phyloP scores from a whole-genome alignment of 306 rosid genomes.

The Cicer cuneatum region DNA sequence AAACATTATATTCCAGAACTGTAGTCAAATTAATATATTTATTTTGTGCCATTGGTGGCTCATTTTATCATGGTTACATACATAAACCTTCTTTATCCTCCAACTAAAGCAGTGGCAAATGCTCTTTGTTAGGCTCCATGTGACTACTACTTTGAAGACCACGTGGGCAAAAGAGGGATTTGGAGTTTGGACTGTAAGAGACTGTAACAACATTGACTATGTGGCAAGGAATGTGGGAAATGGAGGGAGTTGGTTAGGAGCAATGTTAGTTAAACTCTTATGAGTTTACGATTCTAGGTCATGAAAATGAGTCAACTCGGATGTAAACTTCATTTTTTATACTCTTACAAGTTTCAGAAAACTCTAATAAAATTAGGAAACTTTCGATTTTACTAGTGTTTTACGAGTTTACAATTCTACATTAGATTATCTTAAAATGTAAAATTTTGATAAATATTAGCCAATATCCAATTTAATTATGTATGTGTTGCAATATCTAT shows the following conservation, averaged over 20 bases:
- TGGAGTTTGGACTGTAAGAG: not conserved
- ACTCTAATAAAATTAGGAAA: too few relatives aligned
- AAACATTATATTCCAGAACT: conserved; percentile 21
- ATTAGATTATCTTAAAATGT: too few relatives aligned
- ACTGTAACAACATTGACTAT: conserved; percentile 4
- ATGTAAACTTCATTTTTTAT: too few relatives aligned
- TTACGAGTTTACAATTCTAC: too few relatives aligned
- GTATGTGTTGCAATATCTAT: too few relatives aligned
- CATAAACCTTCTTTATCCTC: not conserved
- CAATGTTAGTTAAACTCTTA: too few relatives aligned
- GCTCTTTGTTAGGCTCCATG: not conserved
- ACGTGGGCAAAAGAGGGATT: not conserved
- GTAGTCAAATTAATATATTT: conserved; percentile 22
- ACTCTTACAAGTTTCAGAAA: too few relatives aligned
- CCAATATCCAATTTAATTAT: too few relatives aligned
- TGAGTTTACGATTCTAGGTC: too few relatives aligned
- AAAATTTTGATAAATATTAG: too few relatives aligned
- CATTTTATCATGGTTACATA: not conserved
- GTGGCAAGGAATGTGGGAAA: not conserved
- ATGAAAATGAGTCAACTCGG: too few relatives aligned
- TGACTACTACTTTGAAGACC: not conserved
- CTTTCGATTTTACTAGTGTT: too few relatives aligned
- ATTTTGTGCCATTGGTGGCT: not conserved
- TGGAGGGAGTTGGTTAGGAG: conserved; percentile 4
- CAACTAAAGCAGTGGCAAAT: conserved; percentile 22